A percentile compares a stretch with the other conserved stretches of the same genome.
Conservation (phyloP, 2,329 filamentous ascomycete species). For the Penicillium crustosum region DNA sequence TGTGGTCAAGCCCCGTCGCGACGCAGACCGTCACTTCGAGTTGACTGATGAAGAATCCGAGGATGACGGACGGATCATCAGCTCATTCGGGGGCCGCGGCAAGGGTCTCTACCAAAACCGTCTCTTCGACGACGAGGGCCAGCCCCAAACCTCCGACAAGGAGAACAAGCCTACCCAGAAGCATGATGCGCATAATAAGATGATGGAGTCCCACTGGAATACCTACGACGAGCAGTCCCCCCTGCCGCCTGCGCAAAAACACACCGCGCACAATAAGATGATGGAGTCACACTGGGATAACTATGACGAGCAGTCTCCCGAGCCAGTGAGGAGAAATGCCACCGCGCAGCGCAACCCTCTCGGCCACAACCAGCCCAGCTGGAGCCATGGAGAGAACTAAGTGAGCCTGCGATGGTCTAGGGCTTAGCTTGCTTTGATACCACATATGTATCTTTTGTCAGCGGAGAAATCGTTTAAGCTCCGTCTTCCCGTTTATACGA, state of each 20-base stretch:
- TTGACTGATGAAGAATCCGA: slow-evolving; percentile 71
- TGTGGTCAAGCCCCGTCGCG: slow-evolving; percentile 68
- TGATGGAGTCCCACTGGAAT: slow-evolving; percentile 63
- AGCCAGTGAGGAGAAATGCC: slow-evolving; percentile 19
- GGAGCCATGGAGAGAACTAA: slow-evolving; percentile 44
- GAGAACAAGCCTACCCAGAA: slow-evolving; percentile 53
- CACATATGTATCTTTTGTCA: neutral
- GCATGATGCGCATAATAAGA: slow-evolving; percentile 46
- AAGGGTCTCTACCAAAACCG: slow-evolving; percentile 76
- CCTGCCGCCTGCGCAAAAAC: neutral
- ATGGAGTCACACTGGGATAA: slow-evolving; percentile 63
- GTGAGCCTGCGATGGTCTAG: neutral
- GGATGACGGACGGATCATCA: slow-evolving; percentile 38
- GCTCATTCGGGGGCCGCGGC: slow-evolving; percentile 64
- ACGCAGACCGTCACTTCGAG: slow-evolving; percentile 80
- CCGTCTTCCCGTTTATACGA: slow-evolving; percentile 4
- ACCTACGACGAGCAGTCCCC: slow-evolving; percentile 38
- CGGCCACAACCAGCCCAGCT: slow-evolving; percentile 40
- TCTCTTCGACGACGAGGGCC: slow-evolving; percentile 64
- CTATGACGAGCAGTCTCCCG: slow-evolving; percentile 39
- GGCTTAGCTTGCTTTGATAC: neutral
- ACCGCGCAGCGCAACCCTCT: slow-evolving; percentile 27
- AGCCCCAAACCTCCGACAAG: slow-evolving; percentile 48
- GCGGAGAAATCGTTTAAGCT: neutral
- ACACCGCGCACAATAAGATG: slow-evolving; percentile 50